phyloP scores from a whole-genome alignment of 306 rosid genomes.

The Begonia loranthoides region DNA sequence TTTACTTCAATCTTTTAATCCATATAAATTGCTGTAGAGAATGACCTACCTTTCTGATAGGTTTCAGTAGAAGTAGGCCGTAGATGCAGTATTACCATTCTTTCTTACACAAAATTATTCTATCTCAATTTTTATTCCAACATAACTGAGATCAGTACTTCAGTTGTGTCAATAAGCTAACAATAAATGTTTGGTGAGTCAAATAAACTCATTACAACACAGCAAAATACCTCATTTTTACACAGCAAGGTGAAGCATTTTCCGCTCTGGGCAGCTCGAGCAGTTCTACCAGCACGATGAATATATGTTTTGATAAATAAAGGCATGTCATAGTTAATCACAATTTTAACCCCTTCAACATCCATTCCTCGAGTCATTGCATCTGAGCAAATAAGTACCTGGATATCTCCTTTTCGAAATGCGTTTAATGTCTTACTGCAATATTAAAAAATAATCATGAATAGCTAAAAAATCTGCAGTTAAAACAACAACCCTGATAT shows the following conservation, averaged over 20 bases:
- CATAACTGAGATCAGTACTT: not conserved
- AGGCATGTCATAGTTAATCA: conserved; percentile 79
- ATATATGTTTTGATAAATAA: conserved; percentile 67
- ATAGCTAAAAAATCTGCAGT: not conserved
- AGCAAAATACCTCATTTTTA: conserved; percentile 54
- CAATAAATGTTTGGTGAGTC: no score
- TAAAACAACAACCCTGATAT: not conserved
- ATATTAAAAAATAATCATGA: conserved; percentile 10
- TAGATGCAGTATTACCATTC: no score
- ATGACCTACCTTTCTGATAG: not conserved
- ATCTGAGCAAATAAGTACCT: conserved; percentile 87
- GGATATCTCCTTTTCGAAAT: conserved; percentile 70
- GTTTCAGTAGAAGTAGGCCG: not conserved
- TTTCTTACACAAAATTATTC: no score
- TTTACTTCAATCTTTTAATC: conserved; percentile 1
- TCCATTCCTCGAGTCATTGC: conserved; percentile 99
- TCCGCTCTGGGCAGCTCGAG: conserved; percentile 87
- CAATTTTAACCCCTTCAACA: conserved; percentile 78
- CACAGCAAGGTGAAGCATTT: conserved; percentile 73
- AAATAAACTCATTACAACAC: not conserved
- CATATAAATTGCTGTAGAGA: not conserved
- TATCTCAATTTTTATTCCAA: no score
- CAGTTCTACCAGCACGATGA: conserved; percentile 93
- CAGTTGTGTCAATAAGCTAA: not conserved
- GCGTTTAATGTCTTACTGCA: conserved; percentile 70